phyloP scores from a whole-genome alignment of 306 rosid species.

The Arachis hypogaea region DNA sequence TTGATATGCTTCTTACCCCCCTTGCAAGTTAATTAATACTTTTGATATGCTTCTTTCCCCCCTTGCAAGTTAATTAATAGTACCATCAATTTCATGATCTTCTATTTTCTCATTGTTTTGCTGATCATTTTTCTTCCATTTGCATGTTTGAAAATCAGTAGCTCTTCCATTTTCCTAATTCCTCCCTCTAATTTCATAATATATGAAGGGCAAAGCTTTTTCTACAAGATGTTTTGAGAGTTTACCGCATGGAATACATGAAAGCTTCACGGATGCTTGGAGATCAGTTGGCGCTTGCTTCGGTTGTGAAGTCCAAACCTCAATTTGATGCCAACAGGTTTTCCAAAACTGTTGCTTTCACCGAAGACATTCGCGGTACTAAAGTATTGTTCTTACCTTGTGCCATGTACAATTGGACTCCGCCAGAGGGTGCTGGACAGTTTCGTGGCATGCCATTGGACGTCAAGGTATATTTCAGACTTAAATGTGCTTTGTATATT shows the following conservation, averaged over 20 bases:
- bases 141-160: background rate
- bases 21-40: background rate
- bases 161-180: conserved; percentile 15
- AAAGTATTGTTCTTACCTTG: conserved; percentile 82
- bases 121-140: conserved; percentile 17
- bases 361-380: conserved; percentile 66
- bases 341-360: conserved; percentile 56
- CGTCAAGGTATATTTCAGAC: conserved; percentile 65
- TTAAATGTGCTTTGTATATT: background rate
- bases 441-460: conserved; percentile 95
- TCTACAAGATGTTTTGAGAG: conserved; percentile 68
- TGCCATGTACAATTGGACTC: conserved; percentile 88
- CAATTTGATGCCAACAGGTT: conserved; percentile 69
- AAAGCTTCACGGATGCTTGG: conserved; percentile 92
- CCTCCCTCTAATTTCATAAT: conserved; percentile 13
- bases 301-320: conserved; percentile 81
- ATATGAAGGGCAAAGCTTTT: conserved; percentile 76
- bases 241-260: conserved; percentile 67
- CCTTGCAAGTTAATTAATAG: background rate
- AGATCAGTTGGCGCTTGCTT: conserved; percentile 95
- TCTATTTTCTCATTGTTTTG: background rate
- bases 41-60: conserved; percentile 1
- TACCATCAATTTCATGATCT: conserved; percentile 5
- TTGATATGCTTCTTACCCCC: background rate
- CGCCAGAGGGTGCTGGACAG: conserved; percentile 98